A percentile compares a stretch with the other conserved stretches of the same genome.
These are phyloP conservation scores for Candida boleticola DNA, from an alignment of 805 yeast species.

Conservation along the genomic window DNA sequence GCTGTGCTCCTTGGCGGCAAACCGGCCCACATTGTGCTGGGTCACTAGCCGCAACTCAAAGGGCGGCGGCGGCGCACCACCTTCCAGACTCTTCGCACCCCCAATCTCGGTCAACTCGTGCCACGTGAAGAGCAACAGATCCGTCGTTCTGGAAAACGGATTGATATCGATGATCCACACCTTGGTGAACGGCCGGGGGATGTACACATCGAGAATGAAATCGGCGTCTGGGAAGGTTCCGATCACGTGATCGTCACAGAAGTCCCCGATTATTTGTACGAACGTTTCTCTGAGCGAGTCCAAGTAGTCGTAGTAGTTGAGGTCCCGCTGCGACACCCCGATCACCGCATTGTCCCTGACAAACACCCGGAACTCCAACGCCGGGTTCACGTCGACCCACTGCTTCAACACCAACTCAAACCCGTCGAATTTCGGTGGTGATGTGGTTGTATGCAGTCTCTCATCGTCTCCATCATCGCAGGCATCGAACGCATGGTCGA, in stretches of 20 bases:
- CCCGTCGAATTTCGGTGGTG: slow-evolving; percentile 19
- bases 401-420: slow-evolving; percentile 74
- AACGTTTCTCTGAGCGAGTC: slow-evolving; percentile 49
- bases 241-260: slow-evolving; percentile 46
- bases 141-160: slow-evolving; percentile 78
- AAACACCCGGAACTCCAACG: slow-evolving; percentile 88
- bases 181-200: slow-evolving; percentile 69
- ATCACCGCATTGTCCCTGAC: slow-evolving; percentile 61
- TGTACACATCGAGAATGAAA: slow-evolving; percentile 77
- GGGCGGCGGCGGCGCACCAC: slow-evolving; percentile 22
- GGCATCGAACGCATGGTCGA: slow-evolving; percentile 67
- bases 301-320: slow-evolving; percentile 76
- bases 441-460: slow-evolving; percentile 8
- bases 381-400: slow-evolving; percentile 84
- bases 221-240: slow-evolving; percentile 19
- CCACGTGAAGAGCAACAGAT: slow-evolving; percentile 81
- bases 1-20: slow-evolving; percentile 78
- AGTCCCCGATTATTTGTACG: slow-evolving; percentile 46
- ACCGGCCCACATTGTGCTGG: slow-evolving; percentile 68
- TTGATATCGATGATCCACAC: slow-evolving; percentile 81
- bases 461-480: slow-evolving; percentile 20
- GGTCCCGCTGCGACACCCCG: slow-evolving; percentile 83
- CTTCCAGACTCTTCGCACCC: slow-evolving; percentile 24
- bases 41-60: slow-evolving; percentile 66
- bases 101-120: slow-evolving; percentile 52